phyloP scores from a whole-genome alignment of 139 green algal species.

The Volvox africanus region DNA sequence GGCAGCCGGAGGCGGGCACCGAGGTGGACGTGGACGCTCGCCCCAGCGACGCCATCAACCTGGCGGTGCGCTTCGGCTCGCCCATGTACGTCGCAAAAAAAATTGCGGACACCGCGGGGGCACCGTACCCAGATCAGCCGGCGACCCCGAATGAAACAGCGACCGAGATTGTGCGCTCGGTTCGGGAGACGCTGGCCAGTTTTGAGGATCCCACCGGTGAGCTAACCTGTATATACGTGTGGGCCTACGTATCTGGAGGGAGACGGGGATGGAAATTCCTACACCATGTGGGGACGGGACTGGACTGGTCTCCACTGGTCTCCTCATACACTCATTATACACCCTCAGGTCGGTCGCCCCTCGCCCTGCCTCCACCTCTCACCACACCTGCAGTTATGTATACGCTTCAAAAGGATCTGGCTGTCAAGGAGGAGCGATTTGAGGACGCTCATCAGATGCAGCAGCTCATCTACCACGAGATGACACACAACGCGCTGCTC shows the following conservation, averaged over 20 bases:
- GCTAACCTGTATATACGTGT: neutral
- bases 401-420: slow-evolving; percentile 85
- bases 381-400: slow-evolving; percentile 46
- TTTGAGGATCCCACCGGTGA: slow-evolving; percentile 81
- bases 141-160: neutral
- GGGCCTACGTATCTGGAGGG: too few species aligned
- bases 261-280: too few species aligned
- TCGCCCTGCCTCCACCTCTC: neutral
- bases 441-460: slow-evolving; percentile 46
- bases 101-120: slow-evolving; percentile 57
- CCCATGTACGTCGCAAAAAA: slow-evolving; percentile 83
- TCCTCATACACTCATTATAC: too few species aligned
- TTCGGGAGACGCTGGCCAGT: slow-evolving; percentile 74
- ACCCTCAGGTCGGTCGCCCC: too few species aligned
- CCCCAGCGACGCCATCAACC: slow-evolving; percentile 87
- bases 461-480: slow-evolving; percentile 54
- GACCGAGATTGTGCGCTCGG: slow-evolving; percentile 73
- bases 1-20: slow-evolving; percentile 13
- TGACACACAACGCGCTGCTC: slow-evolving; percentile 54
- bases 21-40: slow-evolving; percentile 83
- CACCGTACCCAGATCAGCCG: neutral
- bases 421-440: slow-evolving; percentile 84
- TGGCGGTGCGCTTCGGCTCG: slow-evolving; percentile 83
- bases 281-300: too few species aligned
- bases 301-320: too few species aligned